phyloP scores from a whole-genome alignment of 1,139 yeast genomes.

The Candida pseudoviswanathii region DNA sequence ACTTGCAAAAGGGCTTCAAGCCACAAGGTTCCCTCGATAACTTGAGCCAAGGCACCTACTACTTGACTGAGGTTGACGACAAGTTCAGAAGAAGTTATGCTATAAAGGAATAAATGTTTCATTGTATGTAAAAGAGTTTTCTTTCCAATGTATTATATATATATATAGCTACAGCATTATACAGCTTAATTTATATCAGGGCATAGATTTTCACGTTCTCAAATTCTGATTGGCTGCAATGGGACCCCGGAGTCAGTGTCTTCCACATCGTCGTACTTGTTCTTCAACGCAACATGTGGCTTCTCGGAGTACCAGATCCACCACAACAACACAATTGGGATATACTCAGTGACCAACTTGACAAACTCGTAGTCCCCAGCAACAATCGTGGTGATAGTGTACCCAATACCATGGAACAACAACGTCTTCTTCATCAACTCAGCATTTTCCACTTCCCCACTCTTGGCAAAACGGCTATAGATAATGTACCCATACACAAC shows the following conservation, averaged over 20 bases:
- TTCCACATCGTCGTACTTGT: background rate
- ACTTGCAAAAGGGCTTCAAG: constrained; percentile 72
- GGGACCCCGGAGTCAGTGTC: background rate
- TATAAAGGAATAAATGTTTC: constrained; percentile 47
- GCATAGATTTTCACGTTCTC: background rate
- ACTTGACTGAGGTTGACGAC: constrained; percentile 82
- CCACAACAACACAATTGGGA: constrained; percentile 1
- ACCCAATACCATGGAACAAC: constrained; percentile 2
- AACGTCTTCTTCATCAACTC: constrained; percentile 4
- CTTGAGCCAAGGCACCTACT: constrained; percentile 77
- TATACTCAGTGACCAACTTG: background rate
- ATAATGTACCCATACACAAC: background rate
- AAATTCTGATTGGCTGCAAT: background rate
- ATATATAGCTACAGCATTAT: constrained; percentile 1
- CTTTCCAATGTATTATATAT: background rate
- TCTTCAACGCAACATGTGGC: background rate
- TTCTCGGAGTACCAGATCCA: constrained; percentile 3
- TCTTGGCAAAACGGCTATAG: constrained; percentile 1
- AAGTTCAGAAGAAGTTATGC: constrained; percentile 83
- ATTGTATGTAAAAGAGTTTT: background rate
- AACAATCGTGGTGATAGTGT: background rate
- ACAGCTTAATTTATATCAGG: background rate
- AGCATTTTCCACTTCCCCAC: constrained; percentile 4
- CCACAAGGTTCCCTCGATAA: constrained; percentile 81
- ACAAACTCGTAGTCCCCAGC: background rate